Percentiles rank a stretch among this genome's conserved stretches.
These are phyloP conservation scores for Alternaria ethzedia DNA, from an alignment of 2,329 filamentous ascomycete species.

Conservation along the genomic window DNA sequence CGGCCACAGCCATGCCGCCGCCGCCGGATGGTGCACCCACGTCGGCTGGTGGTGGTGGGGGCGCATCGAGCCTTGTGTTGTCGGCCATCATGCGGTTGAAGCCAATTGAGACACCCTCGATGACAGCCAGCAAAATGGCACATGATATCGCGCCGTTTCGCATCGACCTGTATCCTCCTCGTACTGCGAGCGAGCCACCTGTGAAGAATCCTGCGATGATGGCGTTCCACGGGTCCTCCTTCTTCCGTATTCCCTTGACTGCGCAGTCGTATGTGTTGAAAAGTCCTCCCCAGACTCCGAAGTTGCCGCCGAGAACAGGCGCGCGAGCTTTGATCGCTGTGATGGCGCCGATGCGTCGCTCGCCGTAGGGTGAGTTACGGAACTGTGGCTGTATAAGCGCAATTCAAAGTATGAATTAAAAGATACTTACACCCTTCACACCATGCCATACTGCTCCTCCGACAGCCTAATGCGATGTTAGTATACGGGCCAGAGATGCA, in stretches of 20 bases:
- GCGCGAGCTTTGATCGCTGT: conserved; percentile 98
- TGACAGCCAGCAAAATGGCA: conserved; percentile 90
- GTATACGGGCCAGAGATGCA: not conserved
- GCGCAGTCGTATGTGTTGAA: conserved; percentile 97
- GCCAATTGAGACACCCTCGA: conserved; percentile 95
- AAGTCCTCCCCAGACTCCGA: conserved; percentile 95
- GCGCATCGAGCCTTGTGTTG: conserved; percentile 77
- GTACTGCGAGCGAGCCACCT: conserved; percentile 80
- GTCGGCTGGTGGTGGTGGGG: conserved; percentile 53
- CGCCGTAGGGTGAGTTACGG: conserved; percentile 70
- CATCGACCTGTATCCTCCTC: conserved; percentile 89
- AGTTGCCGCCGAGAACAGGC: conserved; percentile 95
- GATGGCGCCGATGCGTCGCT: conserved; percentile 90
- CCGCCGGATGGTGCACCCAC: conserved; percentile 25
- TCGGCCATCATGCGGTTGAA: conserved; percentile 95
- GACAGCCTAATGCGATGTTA: conserved; percentile 45
- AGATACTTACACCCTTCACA: conserved; percentile 80
- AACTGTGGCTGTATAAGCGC: conserved; percentile 31
- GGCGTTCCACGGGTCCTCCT: conserved; percentile 98
- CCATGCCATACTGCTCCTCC: conserved; percentile 81
- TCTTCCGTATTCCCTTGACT: conserved; percentile 87
- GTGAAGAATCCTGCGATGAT: conserved; percentile 98
- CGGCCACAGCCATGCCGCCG: conserved; percentile 30
- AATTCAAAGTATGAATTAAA: no score
- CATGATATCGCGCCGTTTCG: conserved; percentile 97